Percentiles rank a stretch among this genome's conserved stretches.
These are phyloP conservation scores for Holtermannia corniformis DNA, from an alignment of 768 basidiomycete species.

Conservation along the genomic window DNA sequence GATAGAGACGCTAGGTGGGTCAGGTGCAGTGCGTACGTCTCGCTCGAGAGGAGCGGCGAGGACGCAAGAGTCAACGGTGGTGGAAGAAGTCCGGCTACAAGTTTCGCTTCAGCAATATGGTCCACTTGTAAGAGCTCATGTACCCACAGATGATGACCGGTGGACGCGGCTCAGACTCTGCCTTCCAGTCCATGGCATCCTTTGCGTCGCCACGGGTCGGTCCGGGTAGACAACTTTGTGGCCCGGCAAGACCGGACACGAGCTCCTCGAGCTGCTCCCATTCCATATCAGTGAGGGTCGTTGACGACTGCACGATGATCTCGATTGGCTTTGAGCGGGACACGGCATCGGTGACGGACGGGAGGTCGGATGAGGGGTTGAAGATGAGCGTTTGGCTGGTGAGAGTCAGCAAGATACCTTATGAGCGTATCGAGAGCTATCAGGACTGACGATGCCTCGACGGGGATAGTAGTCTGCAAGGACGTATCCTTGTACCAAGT, in stretches of 20 bases:
- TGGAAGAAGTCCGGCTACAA: constrained; percentile 31
- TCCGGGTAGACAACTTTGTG: constrained; percentile 4
- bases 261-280: constrained; percentile 33
- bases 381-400: constrained; percentile 34
- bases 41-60: constrained; percentile 10
- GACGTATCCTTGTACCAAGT: not conserved
- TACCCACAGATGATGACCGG: constrained; percentile 30
- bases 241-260: constrained; percentile 18
- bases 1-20: constrained; percentile 28
- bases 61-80: constrained; percentile 27
- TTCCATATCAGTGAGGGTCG: constrained; percentile 16
- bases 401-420: constrained; percentile 4
- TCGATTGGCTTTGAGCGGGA: constrained; percentile 6
- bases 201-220: too few species aligned
- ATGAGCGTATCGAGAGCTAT: not conserved
- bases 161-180: constrained; percentile 3
- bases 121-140: not conserved
- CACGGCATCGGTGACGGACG: constrained; percentile 20
- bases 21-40: constrained; percentile 22
- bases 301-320: constrained; percentile 26
- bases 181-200: constrained; percentile 1
- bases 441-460: constrained; percentile 13
- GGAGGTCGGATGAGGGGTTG: constrained; percentile 17
- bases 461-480: constrained; percentile 9
- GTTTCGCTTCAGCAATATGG: not conserved